phyloP scores from a whole-genome alignment of 352 stramenopile genomes.

The Pythium volutum region DNA sequence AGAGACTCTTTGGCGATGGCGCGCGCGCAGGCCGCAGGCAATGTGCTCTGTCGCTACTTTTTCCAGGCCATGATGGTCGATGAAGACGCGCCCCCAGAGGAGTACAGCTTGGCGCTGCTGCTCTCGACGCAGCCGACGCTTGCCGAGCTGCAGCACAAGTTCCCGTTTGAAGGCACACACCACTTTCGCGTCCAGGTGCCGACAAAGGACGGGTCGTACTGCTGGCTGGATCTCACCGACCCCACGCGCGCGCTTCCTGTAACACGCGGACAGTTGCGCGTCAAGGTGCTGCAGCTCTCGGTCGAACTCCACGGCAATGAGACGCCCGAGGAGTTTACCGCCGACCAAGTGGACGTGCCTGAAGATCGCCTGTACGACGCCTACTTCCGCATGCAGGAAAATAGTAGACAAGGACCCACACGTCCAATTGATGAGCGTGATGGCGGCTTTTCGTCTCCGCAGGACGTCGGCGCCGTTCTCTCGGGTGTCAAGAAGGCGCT shows the following conservation, averaged over 20 bases:
- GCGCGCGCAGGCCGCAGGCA: constrained; percentile 11
- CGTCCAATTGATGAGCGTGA: not conserved
- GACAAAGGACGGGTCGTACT: constrained; percentile 41
- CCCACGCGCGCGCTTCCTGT: constrained; percentile 41
- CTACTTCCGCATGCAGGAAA: constrained; percentile 56
- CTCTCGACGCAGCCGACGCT: constrained; percentile 66
- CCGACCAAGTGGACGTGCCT: constrained; percentile 48
- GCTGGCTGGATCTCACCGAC: constrained; percentile 75
- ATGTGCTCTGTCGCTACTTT: constrained; percentile 81
- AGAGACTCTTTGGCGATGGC: not conserved
- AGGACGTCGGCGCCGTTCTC: constrained; percentile 61
- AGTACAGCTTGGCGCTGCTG: constrained; percentile 56
- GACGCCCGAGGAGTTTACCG: constrained; percentile 6
- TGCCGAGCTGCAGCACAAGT: constrained; percentile 56
- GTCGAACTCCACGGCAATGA: constrained; percentile 15
- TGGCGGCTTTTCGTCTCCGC: constrained; percentile 18
- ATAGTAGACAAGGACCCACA: constrained; percentile 9
- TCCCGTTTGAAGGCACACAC: constrained; percentile 71
- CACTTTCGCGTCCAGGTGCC: constrained; percentile 72
- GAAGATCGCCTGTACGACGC: constrained; percentile 64
- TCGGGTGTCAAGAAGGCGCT: constrained; percentile 78
- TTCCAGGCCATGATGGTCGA: constrained; percentile 77
- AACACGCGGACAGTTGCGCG: constrained; percentile 40
- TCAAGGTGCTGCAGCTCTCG: constrained; percentile 79
- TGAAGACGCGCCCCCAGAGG: constrained; percentile 38